Percentiles rank a stretch among this genome's conserved stretches.
Evolutionary conservation across 768 basidiomycete genomes (phyloP).

Genomic region (Dioszegia crocea): DNA sequence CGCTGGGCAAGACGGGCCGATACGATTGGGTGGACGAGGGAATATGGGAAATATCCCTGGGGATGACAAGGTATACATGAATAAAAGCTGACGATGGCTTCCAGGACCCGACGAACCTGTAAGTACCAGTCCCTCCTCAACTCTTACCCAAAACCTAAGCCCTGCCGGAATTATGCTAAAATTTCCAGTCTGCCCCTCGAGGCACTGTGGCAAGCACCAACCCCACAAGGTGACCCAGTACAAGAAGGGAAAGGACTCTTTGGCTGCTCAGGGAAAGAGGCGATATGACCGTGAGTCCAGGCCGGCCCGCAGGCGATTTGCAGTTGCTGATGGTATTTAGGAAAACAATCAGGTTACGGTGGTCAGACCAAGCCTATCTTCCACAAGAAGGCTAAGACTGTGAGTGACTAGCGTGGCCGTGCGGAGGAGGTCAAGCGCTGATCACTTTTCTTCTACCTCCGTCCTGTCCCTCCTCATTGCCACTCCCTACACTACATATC

Average conservation of each 20-base stretch:
- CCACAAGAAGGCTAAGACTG: constrained; percentile 87
- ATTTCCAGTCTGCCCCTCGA: constrained; percentile 14
- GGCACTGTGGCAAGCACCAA: constrained; percentile 53
- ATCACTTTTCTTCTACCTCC: constrained; percentile 2
- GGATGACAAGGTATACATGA: not conserved
- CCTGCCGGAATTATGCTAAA: not conserved
- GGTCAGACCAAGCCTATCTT: constrained; percentile 99
- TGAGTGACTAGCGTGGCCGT: constrained; percentile 24
- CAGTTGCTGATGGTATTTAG: constrained; percentile 16
- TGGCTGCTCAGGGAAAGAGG: constrained; percentile 98
- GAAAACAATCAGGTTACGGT: constrained; percentile 69
- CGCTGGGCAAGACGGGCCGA: not conserved
- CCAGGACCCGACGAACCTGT: constrained; percentile 93
- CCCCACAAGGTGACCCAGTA: constrained; percentile 99
- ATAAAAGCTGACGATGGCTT: constrained; percentile 5
- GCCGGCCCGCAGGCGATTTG: not conserved
- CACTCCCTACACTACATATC: not conserved
- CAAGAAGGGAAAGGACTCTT: constrained; percentile 99
- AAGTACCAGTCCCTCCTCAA: constrained; percentile 51
- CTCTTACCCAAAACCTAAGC: too few species aligned
- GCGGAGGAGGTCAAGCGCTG: not conserved
- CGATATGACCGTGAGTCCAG: constrained; percentile 96
- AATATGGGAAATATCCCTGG: not conserved
- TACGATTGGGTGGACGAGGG: not conserved
- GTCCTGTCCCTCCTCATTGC: not conserved